A percentile compares a stretch with the other conserved stretches of the same genome.
phyloP scores from a whole-genome alignment of 2,329 filamentous ascomycete species.

The Emmonsiellopsis sp. region DNA sequence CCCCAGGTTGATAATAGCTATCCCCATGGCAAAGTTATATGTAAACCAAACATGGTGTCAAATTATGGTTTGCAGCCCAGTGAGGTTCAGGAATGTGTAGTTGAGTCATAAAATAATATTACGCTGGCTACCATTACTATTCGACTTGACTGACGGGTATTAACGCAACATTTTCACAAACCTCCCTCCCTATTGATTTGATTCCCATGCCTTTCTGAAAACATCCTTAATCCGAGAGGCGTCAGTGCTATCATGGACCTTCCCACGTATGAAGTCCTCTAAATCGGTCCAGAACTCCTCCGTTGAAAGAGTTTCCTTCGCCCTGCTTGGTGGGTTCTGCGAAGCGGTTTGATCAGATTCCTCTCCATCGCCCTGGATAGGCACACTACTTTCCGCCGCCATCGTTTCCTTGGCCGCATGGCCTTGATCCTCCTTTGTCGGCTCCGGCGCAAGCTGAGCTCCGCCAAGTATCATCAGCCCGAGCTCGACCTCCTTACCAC shows the following conservation, averaged over 20 bases:
- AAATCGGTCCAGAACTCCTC: conserved; percentile 82
- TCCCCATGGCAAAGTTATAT: no score
- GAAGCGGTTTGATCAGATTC: conserved; percentile 26
- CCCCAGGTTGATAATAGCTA: no score
- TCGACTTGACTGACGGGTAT: no score
- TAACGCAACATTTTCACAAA: no score
- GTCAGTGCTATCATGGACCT: conserved; percentile 59
- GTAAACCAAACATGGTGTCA: no score
- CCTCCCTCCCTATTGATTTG: conserved; percentile 3
- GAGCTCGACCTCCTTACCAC: conserved; percentile 56
- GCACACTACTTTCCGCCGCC: conserved; percentile 12
- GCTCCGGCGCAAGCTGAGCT: conserved; percentile 31
- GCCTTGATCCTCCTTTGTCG: conserved; percentile 10
- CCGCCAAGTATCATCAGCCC: conserved; percentile 83
- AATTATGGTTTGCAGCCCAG: no score
- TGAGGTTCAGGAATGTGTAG: no score
- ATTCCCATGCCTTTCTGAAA: conserved; percentile 64
- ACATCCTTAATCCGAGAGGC: conserved; percentile 55
- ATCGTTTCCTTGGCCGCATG: conserved; percentile 3
- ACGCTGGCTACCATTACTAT: no score
- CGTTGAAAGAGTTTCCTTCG: conserved; percentile 50
- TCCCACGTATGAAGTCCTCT: conserved; percentile 67
- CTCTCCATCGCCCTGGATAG: conserved; percentile 14
- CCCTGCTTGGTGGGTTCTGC: not conserved
- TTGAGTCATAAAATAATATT: no score